Evolutionary conservation across 768 basidiomycete species (phyloP), one percentile per base, ranked within the genome.

Genomic region (Pulveroboletus sp.): DNA sequence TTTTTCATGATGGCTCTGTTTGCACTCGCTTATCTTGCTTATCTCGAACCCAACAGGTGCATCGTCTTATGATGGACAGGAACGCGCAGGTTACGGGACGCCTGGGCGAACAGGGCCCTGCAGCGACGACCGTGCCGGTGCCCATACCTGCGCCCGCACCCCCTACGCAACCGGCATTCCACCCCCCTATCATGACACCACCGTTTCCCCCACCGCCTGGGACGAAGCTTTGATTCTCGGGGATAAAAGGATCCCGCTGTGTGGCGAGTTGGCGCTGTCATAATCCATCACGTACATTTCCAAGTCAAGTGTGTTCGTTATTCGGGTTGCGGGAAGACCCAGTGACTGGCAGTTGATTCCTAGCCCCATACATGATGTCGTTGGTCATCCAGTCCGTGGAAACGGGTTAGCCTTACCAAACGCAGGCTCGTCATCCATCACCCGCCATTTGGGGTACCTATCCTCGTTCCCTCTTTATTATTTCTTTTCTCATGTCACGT

Each of bases 1-100:
- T 24, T 35, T 46, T 55, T 31, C 40, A 35, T 29, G 44, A 14
- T 33, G 35, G 46, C 49, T 45, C 49, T 31, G 41, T 45, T 52
- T 41, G 35, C 47, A 5, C 43, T 29, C 43, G 56, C 49, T 57
- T 43, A 57, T 53, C 49, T 41, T 20, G 27, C 16, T 16, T 36
- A 36, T n/a, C 35, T 20, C 35, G n/a, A n/a, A 37, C 45, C 32
- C 36, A 46, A 48, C 59, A 83, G 80, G 64, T 83, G 45, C 86
- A 88, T 58, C 75, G 78, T 40, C 77, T 89, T 52, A 84, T 89
- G 84, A 81, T 87, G 82, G 85, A 87, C 35, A 74, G 84, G 50
- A 86, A 84, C 66, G 78, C 78, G 14, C 77, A 78, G 53, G 68
- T 78, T 42, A 79, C 76, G 23, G 77, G 78, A 40, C 69, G 77